A percentile compares a stretch with the other conserved stretches of the same genome.
phyloP scores from a whole-genome alignment of 331 rosid species.

The Prunus yedoensis region DNA sequence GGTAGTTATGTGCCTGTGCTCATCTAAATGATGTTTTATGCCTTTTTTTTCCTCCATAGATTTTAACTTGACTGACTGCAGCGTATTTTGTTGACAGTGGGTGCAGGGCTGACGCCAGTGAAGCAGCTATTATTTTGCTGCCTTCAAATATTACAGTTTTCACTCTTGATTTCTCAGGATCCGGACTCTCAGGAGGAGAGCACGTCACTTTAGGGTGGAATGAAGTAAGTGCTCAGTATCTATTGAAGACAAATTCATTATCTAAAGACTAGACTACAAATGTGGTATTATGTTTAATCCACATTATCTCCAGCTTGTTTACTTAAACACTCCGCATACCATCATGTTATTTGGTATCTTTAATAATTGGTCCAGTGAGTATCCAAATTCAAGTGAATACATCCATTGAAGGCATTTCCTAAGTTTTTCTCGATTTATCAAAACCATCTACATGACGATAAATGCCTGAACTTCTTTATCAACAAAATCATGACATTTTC shows the following conservation, averaged over 20 bases:
- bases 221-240: conserved; percentile 61
- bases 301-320: background rate
- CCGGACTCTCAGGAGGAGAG: conserved; percentile 95
- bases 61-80: conserved; percentile 28
- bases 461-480: background rate
- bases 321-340: background rate
- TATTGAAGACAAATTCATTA: conserved; percentile 13
- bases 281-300: conserved; percentile 3
- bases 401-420: background rate
- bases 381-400: background rate
- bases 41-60: background rate
- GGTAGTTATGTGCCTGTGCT: background rate
- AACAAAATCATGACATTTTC: background rate
- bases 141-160: conserved; percentile 97
- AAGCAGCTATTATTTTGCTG: conserved; percentile 87
- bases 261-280: background rate
- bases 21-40: background rate
- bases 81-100: conserved; percentile 61
- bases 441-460: background rate
- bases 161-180: conserved; percentile 91
- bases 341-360: background rate
- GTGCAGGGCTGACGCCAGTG: conserved; percentile 96
- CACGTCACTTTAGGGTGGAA: conserved; percentile 94
- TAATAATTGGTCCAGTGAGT: background rate
- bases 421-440: background rate